Base-by-base conservation (phyloP, 225 moss, liverwort and hornwort genomes). In the Climacium dendroides region DNA sequence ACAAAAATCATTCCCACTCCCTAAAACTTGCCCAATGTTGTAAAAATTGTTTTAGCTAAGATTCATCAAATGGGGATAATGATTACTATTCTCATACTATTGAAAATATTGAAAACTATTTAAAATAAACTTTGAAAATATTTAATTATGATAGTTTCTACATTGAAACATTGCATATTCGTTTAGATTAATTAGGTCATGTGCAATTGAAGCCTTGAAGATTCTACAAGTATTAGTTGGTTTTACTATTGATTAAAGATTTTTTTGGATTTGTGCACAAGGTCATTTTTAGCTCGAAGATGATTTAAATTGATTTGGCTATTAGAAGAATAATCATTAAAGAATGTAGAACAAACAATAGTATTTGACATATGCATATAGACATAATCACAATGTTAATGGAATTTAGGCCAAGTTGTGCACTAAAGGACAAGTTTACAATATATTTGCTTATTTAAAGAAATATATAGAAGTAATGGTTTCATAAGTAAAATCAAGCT, bases 1-100 rank as follows among this genome's bases (percentile, higher is more conserved):
- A 0, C 28, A 29, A 73, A 45, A 47, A 47, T 30, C 0, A 1
- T 29, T 47, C 5, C 11, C 39, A 11, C 1, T 10, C 4, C 6
- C 0, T 11, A 0, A 47, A 47, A 19, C 47, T 72, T 72, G 10
- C 4, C 13, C 1, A 16, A 45, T 72, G 29, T 71, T 43, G 16
- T 45, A 28, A 28, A 29, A 29, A 10, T 17, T 45, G 2, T 73
- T 29, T 47, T 45, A 9, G 29, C 28, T 10, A 72, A 45, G 6
- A 29, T 45, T 45, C 17, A 8, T 29, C 17, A 45, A 24, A 1
- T 58, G 24, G 58, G 2, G 2, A 50, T 13, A 50, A 13, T 50
- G 13, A 50, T 14, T 50, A 50, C 50, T 50, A 50, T 50, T 50
- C 50, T 50, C 50, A n/a, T n/a, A n/a, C n/a, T n/a, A n/a, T n/a